Evolutionary conservation across 139 green algal species (phyloP).

Genomic region (Pleodorina starrii): DNA sequence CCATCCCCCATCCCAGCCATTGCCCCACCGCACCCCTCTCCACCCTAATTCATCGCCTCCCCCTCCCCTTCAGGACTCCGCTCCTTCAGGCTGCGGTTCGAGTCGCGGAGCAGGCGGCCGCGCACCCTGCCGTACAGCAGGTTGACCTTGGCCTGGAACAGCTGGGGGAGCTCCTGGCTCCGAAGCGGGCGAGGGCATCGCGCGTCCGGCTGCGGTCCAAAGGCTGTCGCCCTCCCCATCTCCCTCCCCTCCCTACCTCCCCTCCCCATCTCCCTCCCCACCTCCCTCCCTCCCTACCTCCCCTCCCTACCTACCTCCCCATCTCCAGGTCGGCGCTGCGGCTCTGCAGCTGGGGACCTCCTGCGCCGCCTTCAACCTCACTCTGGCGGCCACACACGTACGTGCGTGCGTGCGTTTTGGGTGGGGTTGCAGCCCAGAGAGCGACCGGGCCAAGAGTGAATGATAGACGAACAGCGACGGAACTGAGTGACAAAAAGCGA

Average conservation of each 20-base stretch:
- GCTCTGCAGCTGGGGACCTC: conserved; percentile 26
- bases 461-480: too few species aligned
- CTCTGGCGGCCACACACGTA: conserved; percentile 18
- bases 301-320: not conserved
- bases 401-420: too few species aligned
- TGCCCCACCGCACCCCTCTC: too few species aligned
- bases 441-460: too few species aligned
- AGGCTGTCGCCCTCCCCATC: not conserved
- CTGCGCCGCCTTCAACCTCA: conserved; percentile 21
- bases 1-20: too few species aligned
- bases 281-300: not conserved
- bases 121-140: conserved; percentile 20
- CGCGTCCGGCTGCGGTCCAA: not conserved
- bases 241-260: not conserved
- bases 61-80: not conserved
- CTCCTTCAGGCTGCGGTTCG: not conserved
- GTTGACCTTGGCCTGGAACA: not conserved
- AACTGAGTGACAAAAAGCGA: too few species aligned
- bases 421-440: too few species aligned
- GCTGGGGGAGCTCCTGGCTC: not conserved
- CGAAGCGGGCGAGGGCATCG: not conserved
- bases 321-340: not conserved
- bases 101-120: not conserved
- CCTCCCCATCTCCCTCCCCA: not conserved
- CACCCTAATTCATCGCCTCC: not conserved